These are phyloP conservation scores for Papilionanthe hybrid DNA, from an alignment of 116 monocot genomes.

Conservation along the genomic window DNA sequence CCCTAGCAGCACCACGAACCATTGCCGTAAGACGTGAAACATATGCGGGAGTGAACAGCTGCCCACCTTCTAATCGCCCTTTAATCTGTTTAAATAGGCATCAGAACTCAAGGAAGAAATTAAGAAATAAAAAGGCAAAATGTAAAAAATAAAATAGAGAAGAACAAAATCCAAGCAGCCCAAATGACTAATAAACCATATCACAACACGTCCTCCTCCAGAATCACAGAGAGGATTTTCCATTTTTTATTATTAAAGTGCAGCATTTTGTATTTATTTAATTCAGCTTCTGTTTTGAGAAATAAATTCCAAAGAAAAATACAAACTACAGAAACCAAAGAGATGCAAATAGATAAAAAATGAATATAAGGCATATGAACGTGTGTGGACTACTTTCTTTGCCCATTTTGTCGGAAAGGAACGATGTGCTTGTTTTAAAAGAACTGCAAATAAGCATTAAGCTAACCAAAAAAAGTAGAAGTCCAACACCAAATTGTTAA, in stretches of 20 bases:
- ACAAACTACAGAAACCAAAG: background rate
- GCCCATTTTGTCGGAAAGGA: background rate
- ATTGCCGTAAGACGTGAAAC: constrained; percentile 77
- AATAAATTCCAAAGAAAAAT: background rate
- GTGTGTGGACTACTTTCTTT: background rate
- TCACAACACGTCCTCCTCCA: background rate
- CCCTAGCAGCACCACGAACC: constrained; percentile 94
- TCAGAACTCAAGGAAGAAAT: background rate
- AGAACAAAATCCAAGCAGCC: background rate
- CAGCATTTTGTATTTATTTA: background rate
- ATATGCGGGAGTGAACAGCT: constrained; percentile 92
- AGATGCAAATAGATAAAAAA: background rate
- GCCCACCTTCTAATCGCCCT: constrained; percentile 95
- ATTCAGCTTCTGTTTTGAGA: background rate
- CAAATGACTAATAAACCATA: background rate
- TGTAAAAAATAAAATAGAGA: background rate
- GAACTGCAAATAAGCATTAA: no score
- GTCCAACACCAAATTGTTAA: no score
- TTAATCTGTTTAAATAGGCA: constrained; percentile 42
- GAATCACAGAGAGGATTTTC: background rate
- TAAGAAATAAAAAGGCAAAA: background rate
- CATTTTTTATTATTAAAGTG: background rate
- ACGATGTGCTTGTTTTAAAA: no score
- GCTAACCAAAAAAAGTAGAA: no score
- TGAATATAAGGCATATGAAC: background rate